These are phyloP conservation scores for Phaffia australis DNA, from an alignment of 768 basidiomycete genomes.

Conservation along the genomic window DNA sequence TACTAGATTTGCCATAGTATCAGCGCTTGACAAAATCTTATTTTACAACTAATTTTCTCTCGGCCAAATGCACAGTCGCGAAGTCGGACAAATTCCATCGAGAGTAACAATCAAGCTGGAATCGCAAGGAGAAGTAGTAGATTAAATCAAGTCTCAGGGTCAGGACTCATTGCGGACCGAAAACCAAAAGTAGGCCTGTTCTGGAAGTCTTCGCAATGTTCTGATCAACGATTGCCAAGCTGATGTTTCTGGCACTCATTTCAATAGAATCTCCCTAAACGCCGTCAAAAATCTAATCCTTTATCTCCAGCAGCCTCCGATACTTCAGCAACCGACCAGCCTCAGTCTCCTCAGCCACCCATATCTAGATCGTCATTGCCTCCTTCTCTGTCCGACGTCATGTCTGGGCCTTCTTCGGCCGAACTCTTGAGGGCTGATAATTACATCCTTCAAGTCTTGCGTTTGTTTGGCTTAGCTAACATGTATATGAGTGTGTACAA, in stretches of 20 bases:
- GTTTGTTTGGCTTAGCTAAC: conserved; percentile 70
- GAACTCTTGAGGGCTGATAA: conserved; percentile 66
- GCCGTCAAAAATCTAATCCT: conserved; percentile 1
- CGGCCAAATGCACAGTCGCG: too few relatives aligned
- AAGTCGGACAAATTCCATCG: too few relatives aligned
- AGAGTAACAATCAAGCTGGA: too few relatives aligned
- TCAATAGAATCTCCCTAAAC: conserved; percentile 4
- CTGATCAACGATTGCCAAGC: neutral
- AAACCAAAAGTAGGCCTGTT: neutral
- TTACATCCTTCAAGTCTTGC: conserved; percentile 68
- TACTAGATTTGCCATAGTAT: too few relatives aligned
- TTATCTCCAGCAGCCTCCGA: conserved; percentile 10
- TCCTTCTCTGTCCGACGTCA: neutral
- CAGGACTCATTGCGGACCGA: neutral
- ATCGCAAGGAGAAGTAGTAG: too few relatives aligned
- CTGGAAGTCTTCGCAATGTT: neutral
- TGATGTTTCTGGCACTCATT: neutral
- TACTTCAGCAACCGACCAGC: neutral
- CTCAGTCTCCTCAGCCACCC: neutral
- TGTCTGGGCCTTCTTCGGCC: conserved; percentile 37
- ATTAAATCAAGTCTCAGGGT: too few relatives aligned
- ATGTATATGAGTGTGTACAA: conserved; percentile 64
- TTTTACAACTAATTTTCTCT: too few relatives aligned
- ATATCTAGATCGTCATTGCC: neutral
- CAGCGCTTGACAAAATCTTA: too few relatives aligned